Base-by-base conservation (phyloP, 2,329 filamentous ascomycete species). In the Stemphylium vesicarium region DNA sequence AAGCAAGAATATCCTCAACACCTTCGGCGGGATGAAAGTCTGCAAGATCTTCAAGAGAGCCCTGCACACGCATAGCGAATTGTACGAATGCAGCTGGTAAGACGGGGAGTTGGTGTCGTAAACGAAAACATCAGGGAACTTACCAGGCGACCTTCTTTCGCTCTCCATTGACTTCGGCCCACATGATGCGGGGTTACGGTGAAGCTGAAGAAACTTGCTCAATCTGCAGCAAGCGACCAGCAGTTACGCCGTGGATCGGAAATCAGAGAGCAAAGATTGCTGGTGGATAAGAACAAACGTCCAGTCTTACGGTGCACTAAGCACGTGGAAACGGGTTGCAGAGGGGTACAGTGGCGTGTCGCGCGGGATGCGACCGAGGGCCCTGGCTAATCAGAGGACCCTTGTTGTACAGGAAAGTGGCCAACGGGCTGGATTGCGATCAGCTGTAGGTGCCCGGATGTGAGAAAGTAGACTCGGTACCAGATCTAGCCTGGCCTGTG, bases 81-180 rank as follows among this genome's bases (percentile, higher is more conserved):
- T 11, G 24, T 22, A 24, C 29, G 18, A n/a, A 32, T 18, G 9
- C 13, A 39, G 18, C 38, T 24, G 4, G 24, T 33, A 38, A 13
- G 37, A 43, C 6, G 41, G 31, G 18, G 26, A 22, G n/a, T 7
- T 31, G 13, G 9, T 52, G 38, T 18, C 20, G 32, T 16, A 29
- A 18, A 42, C 18, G 15, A 45, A 22, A 18, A 43, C 24, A 22
- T 20, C 18, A 33, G 32, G 49, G 15, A 42, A 70, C 87, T 68
- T 83, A 90, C 88, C 88, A 90, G 71, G 88, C 88, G 82, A 90
- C 88, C 80, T 90, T 90, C 74, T 86, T 89, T 77, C 88, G 89
- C 74, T 86, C 81, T 59, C 87, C 88, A 68, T 89, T 85, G 63
- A 90, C 86, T 43, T 72, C 68, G 50, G 75, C 69, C 71, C 87